Evolutionary conservation across 2,329 filamentous ascomycete species (phyloP).

Genomic region (Chaetomiaceae sp.): DNA sequence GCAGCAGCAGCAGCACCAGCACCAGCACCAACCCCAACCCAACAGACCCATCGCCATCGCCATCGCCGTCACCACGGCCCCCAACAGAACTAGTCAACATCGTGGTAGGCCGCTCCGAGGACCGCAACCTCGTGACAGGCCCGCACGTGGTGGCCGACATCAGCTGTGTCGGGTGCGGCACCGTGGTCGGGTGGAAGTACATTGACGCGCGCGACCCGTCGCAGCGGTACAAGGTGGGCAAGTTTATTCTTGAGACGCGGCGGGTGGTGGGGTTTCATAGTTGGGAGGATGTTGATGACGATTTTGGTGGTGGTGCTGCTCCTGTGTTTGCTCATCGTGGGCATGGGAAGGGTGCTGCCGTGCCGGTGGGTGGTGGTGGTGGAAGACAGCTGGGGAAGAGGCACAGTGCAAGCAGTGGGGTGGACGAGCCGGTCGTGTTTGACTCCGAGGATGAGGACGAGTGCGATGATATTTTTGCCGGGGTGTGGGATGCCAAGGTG

Average conservation of each 20-base stretch:
- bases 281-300: slow-evolving; percentile 46
- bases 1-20: slow-evolving; percentile 23
- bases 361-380: no score
- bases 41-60: no score
- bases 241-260: slow-evolving; percentile 62
- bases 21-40: no score
- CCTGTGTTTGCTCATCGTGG: no score
- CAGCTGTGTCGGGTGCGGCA: slow-evolving; percentile 49
- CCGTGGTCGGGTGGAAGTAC: slow-evolving; percentile 64
- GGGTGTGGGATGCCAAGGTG: slow-evolving; percentile 53
- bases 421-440: slow-evolving; percentile 37
- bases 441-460: slow-evolving; percentile 63
- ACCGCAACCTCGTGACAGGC: slow-evolving; percentile 56
- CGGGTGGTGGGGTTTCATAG: slow-evolving; percentile 47
- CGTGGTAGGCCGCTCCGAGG: slow-evolving; percentile 49
- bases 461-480: slow-evolving; percentile 61
- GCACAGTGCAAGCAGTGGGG: slow-evolving; percentile 13
- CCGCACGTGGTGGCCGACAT: slow-evolving; percentile 62
- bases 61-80: no score
- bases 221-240: slow-evolving; percentile 64
- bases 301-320: slow-evolving; percentile 27
- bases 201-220: slow-evolving; percentile 54
- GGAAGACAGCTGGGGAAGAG: slow-evolving; percentile 14
- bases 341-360: no score
- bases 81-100: slow-evolving; percentile 48